Base-by-base conservation (phyloP, 176 grass and related monocot species). In the Eragrostis curvula region DNA sequence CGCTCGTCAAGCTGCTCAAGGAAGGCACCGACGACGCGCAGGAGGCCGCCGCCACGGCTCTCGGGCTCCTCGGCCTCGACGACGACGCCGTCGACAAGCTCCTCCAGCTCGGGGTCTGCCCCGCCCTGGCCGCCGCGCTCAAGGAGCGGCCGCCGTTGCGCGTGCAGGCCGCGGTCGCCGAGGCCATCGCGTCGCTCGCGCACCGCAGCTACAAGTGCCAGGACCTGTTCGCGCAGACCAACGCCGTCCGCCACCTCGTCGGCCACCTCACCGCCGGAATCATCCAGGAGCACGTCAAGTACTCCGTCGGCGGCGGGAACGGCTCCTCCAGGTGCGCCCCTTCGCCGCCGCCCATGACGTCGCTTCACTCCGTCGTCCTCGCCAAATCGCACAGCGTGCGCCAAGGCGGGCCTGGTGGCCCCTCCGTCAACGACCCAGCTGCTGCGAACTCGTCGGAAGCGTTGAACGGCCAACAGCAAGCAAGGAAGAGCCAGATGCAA, bases 261-360 rank as follows among this genome's bases (percentile, higher is more conserved):
- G 39, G 80, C 12, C 97, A 99, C 52, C 82, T 96, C 80, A 85
- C 93, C 21, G 73, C 90, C 1, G 97, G 94, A 62, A 99, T 91
- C 30, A 90, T 99, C 60, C 80, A 99, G 55, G 97, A 99, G 51
- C 97, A 99, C 73, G 87, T 76, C 87, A 94, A 75, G 83, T 99
- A 99, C 84, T 81, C 85, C 3, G 45, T 95, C 30, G 61, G 36
- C 29, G 42, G 45, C 8, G 59, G 50, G 12, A 47, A 24, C n/a
- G 3, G 10, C 50, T 69, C 41, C 66, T 45, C 42, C 6, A 12
- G 73, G 68, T 83, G 24, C 46, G n/a, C 14, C 27, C 12, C 68
- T 20, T 18, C 87, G 3, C 27, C 50, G 8, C 63, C 50, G 18
- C 70, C 70, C 49, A 73, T 44, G 73, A 51, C 80, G 46, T 80